Evolutionary conservation across 805 yeast species (phyloP), one percentile per base, ranked within the genome.

Genomic region (Myxozyma mucilagina): DNA sequence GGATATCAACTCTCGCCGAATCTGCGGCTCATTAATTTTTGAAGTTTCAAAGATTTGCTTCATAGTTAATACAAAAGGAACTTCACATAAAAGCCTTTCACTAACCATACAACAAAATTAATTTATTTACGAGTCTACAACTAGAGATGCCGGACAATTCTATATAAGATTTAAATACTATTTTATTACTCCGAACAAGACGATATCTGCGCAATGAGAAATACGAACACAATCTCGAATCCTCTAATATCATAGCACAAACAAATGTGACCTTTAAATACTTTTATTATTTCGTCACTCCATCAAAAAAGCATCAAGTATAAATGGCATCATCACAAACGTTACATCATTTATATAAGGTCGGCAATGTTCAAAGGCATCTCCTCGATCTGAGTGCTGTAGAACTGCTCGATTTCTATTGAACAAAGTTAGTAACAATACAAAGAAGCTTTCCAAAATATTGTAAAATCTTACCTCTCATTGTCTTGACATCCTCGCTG

Each of bases 371-470:
- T 84, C 68, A 86, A 85, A 67, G 99, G 99, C 93, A 94, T 89
- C 77, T 93, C 96, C 68, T 84, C 87, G 68, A 93, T 90, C 76
- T 87, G 88, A 60, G 96, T 89, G 69, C 87, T 84, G 82, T 93
- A 93, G 81, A 86, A 90, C 73, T 80, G 83, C 79, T 93, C 97
- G 67, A 94, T 83, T 72, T 88, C 66, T 57, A 45, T 41, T 3
- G 41, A 38, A 38, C 9, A 38, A 38, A 14, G 34, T 24, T 4
- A 5, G 14, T 5, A 45, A 45, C 51, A 14, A 6, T 14, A n/a
- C 32, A 31, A 34, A 42, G 18, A 44, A 31, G 24, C 4, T 10
- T 7, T 7, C 36, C 8, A 31, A 29, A 6, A 84, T 74, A 79
- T 79, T 73, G 87, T 91, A 67, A 88, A 78, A 68, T 86, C 56